A percentile compares a stretch with the other conserved stretches of the same genome.
phyloP scores from a whole-genome alignment of 177 flowering plant species.

The Vitis hybrid region DNA sequence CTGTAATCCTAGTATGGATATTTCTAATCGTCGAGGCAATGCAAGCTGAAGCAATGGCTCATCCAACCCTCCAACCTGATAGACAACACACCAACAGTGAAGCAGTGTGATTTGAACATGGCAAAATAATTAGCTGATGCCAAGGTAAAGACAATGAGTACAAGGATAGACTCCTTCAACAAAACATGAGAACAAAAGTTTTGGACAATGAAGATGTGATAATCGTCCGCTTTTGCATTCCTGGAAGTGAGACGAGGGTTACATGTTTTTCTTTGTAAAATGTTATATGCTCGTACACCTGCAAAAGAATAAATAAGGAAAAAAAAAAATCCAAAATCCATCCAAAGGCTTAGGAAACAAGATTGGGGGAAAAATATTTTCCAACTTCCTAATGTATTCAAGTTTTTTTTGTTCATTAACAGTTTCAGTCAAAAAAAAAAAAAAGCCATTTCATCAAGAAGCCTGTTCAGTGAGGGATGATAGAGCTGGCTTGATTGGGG shows the following conservation, averaged over 20 bases:
- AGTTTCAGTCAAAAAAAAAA: background rate
- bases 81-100: background rate
- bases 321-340: background rate
- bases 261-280: slow-evolving; percentile 54
- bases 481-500: no score
- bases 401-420: background rate
- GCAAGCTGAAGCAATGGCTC: slow-evolving; percentile 75
- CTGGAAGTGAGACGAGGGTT: slow-evolving; percentile 73
- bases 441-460: no score
- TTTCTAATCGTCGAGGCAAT: slow-evolving; percentile 72
- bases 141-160: background rate
- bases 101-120: background rate
- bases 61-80: slow-evolving; percentile 88
- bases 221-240: slow-evolving; percentile 72
- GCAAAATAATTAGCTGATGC: background rate
- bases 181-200: slow-evolving; percentile 33
- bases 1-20: slow-evolving; percentile 63
- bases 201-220: slow-evolving; percentile 82
- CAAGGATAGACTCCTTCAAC: no score
- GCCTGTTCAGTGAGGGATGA: no score
- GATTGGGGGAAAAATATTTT: background rate
- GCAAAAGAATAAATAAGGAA: slow-evolving; percentile 6
- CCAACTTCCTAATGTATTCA: background rate
- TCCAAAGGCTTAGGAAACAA: no score
- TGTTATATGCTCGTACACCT: slow-evolving; percentile 82